Evolutionary conservation across 306 rosid species (phyloP), one percentile per base, ranked within the genome.

Genomic region (Corylus heterophylla): DNA sequence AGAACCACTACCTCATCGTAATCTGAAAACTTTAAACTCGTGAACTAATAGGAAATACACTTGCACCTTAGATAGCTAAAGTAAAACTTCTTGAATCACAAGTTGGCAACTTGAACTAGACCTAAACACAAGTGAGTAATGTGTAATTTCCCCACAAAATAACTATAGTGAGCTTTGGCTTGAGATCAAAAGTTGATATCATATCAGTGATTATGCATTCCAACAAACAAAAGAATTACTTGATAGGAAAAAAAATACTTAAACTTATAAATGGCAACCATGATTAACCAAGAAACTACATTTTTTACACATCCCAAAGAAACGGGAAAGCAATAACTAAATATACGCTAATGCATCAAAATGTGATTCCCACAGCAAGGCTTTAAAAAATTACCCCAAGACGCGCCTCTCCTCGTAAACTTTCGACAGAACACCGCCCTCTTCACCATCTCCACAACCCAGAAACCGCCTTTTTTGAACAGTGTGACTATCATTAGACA

Each of bases 401-500:
- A 93, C 91, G 85, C 86, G 89, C 76, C 56, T 93, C 87, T 95
- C 97, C 90, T 93, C 99, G 22, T 93, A 91, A 71, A 81, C 84
- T 84, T 85, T 93, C 74, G 94, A 88, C 0, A 95, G 82, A 82
- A 88, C 87, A 54, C 84, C 42, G 69, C 85, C 92, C 84, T 95
- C 99, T 31, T 89, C 94, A 47, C 98, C 96, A 49, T 95, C 97
- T 31, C 96, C 99, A 63, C 92, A 84, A 54, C 99, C 99, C 64
- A 95, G 87, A 80, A 95, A 93, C 61, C 59, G 83, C 79, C 97
- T 86, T 71, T 75, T 73, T 73, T 92, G 97, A 18, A 81, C 64
- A 66, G 25, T 63, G 45, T 37, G 58, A 61, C 50, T 80, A 66
- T 42, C 59, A 66, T 78, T 61, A 47, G 39, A 69, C 9, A 59